Base-by-base conservation (phyloP, 768 basidiomycete species). In the Agrocybe chaxingu region DNA sequence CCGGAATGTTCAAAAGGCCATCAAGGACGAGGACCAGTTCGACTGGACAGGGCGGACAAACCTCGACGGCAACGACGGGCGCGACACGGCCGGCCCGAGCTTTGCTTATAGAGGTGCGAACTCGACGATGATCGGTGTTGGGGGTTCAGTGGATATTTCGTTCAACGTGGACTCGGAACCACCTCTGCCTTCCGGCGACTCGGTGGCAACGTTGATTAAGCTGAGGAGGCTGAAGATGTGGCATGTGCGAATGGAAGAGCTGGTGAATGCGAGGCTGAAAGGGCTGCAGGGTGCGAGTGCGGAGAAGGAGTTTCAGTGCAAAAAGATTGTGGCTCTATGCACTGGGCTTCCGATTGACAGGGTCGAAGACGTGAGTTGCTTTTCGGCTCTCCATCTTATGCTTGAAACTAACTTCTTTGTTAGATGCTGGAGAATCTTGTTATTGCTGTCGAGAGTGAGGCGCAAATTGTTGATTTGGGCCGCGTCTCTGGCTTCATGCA, bases 401-500 rank as follows among this genome's bases (percentile, higher is more conserved):
- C 45, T 53, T 62, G 49, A 53, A 41, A 8, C 47, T 58, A 13
- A 59, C 16, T 53, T 4, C 33, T 56, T 47, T 47, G 52, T 49
- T 58, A 91, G 86, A 87, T 91, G 83, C 74, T 96, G 48, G 91
- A 91, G 57, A 84, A 87, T 56, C 75, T 97, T 45, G 79, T 95
- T 29, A 73, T 88, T 56, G 92, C 94, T 30, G 81, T 97, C 45
- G 92, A 96, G 65, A 94, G 91, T 60, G 92, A 95, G 61, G 70
- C 86, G 2, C 82, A 87, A 52, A 78, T 87, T 50, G 81, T 89
- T 30, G 92, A 94, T 66, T 83, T 94, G 47, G 83, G 82, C 39
- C 82, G 91, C 47, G 87, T 95, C 36, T 91, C 91, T 42, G 88
- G 87, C 1, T 94, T 95, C 66, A 89, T 95, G 88, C 88, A 90